A percentile compares a stretch with the other conserved stretches of the same genome.
phyloP scores from a whole-genome alignment of 148 eudicot species.

The Nyssa sinensis region DNA sequence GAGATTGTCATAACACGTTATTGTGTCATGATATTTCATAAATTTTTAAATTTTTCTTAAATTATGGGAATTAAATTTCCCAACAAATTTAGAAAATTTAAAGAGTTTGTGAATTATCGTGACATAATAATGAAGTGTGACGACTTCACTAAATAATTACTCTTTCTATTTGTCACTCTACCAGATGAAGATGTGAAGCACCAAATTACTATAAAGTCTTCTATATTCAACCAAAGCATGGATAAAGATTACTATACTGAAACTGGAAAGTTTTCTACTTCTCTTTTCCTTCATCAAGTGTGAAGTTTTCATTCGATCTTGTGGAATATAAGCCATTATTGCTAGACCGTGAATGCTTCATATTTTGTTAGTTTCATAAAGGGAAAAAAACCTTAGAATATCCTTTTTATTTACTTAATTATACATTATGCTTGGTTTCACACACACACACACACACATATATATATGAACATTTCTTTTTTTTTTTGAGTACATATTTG shows the following conservation, averaged over 20 bases:
- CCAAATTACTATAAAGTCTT: background rate
- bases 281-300: background rate
- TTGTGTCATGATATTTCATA: too few species aligned
- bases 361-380: background rate
- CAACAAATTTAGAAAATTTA: too few species aligned
- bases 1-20: too few species aligned
- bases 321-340: slow-evolving; percentile 2
- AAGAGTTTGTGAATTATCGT: background rate
- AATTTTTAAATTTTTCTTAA: too few species aligned
- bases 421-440: background rate
- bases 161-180: too few species aligned
- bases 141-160: too few species aligned
- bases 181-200: background rate
- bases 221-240: background rate
- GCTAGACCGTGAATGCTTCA: background rate
- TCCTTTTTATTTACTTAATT: background rate
- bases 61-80: too few species aligned
- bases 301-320: background rate
- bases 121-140: too few species aligned
- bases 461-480: background rate
- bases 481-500: background rate
- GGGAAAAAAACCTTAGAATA: background rate
- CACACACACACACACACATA: too few species aligned
- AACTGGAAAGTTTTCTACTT: background rate
- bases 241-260: background rate